Percentiles rank a stretch among this genome's conserved stretches.
Evolutionary conservation across 441 rosid genomes (phyloP).

Genomic region (Flueggea neowawraea): DNA sequence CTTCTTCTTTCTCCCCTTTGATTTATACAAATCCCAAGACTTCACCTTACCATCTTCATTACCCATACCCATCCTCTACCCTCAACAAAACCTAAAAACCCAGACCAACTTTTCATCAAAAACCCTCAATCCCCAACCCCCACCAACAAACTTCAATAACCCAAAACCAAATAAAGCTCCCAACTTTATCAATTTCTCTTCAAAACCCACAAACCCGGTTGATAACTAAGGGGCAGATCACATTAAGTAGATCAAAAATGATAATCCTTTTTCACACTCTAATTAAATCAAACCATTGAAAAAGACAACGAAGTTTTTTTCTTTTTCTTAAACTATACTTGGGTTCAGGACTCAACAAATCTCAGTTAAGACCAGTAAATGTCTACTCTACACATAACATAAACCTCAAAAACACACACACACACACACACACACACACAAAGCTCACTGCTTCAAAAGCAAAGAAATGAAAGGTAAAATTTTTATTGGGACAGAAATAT

Average conservation of each 20-base stretch:
- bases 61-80: slow-evolving; percentile 39
- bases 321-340: background rate
- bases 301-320: no score
- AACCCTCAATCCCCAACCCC: slow-evolving; percentile 24
- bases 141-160: slow-evolving; percentile 1
- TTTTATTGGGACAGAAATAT: background rate
- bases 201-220: slow-evolving; percentile 22
- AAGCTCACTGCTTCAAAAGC: slow-evolving; percentile 21
- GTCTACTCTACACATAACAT: slow-evolving; percentile 18
- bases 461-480: background rate
- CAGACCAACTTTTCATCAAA: slow-evolving; percentile 31
- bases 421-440: slow-evolving; percentile 2
- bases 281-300: no score
- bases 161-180: slow-evolving; percentile 17
- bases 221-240: slow-evolving; percentile 27
- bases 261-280: no score
- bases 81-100: slow-evolving; percentile 20
- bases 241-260: slow-evolving; percentile 23
- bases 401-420: slow-evolving; percentile 10
- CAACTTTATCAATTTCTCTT: slow-evolving; percentile 18
- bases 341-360: slow-evolving; percentile 17
- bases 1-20: slow-evolving; percentile 55
- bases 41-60: slow-evolving; percentile 38
- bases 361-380: slow-evolving; percentile 28
- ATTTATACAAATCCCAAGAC: slow-evolving; percentile 38